A percentile compares a stretch with the other conserved stretches of the same genome.
These are phyloP conservation scores for Ophiosphaerella korrae DNA, from an alignment of 2,329 filamentous ascomycete species.

Conservation along the genomic window DNA sequence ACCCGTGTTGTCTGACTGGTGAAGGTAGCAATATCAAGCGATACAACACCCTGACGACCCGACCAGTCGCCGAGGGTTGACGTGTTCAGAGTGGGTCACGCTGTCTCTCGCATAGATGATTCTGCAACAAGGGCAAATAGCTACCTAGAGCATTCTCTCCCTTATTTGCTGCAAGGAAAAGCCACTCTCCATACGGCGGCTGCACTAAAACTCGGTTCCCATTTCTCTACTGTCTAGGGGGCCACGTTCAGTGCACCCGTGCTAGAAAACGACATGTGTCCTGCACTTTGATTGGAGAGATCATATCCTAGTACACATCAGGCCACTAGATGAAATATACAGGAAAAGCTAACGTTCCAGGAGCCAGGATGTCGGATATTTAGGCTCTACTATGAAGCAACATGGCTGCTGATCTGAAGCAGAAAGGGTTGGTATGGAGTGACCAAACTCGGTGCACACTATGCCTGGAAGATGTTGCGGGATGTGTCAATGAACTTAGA, in stretches of 20 bases:
- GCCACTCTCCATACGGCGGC: constrained; percentile 16
- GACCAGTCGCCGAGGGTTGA: constrained; percentile 31
- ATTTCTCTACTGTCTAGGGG: not conserved
- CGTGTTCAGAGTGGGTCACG: constrained; percentile 27
- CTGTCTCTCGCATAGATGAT: constrained; percentile 28
- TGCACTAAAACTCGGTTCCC: constrained; percentile 13
- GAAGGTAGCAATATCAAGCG: constrained; percentile 24
- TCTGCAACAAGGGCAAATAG: constrained; percentile 30
- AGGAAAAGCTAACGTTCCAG: constrained; percentile 7
- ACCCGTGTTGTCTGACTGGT: constrained; percentile 7
- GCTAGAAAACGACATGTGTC: not conserved
- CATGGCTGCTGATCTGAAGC: not conserved
- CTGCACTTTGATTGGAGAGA: constrained; percentile 17
- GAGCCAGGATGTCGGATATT: constrained; percentile 29
- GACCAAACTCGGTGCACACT: too few relatives aligned
- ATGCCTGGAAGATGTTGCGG: too few relatives aligned
- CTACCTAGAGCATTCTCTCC: constrained; percentile 14
- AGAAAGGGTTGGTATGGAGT: too few relatives aligned
- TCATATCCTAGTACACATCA: constrained; percentile 10
- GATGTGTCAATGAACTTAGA: too few relatives aligned
- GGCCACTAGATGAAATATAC: constrained; percentile 3
- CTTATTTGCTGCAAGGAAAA: constrained; percentile 28
- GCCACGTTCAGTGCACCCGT: not conserved
- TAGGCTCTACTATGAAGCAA: constrained; percentile 15
- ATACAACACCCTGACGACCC: constrained; percentile 10